These are phyloP conservation scores for Aspergillus panamensis DNA, from an alignment of 495 filamentous ascomycete species.

Conservation along the genomic window DNA sequence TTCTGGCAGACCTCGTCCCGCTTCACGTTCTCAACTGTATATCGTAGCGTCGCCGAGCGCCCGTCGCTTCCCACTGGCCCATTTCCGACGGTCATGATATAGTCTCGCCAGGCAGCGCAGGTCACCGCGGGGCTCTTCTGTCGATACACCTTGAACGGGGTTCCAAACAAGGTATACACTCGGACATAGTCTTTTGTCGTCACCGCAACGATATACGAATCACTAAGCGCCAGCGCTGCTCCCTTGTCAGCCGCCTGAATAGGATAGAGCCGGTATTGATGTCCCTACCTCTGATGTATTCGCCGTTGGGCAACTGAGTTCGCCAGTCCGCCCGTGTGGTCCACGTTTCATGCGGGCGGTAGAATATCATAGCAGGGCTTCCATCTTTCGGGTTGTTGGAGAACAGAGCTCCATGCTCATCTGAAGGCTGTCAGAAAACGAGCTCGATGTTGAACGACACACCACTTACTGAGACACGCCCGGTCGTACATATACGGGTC, in stretches of 20 bases:
- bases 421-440: slow-evolving; percentile 23
- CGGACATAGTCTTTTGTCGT: slow-evolving; percentile 84
- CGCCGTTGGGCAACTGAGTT: slow-evolving; percentile 74
- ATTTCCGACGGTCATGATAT: slow-evolving; percentile 90
- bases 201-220: slow-evolving; percentile 83
- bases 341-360: slow-evolving; percentile 96
- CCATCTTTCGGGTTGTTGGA: slow-evolving; percentile 69
- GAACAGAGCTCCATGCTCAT: slow-evolving; percentile 83
- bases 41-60: slow-evolving; percentile 62
- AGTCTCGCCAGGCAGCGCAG: slow-evolving; percentile 89
- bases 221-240: slow-evolving; percentile 80
- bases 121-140: slow-evolving; percentile 92
- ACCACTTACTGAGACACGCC: slow-evolving; percentile 67
- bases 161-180: slow-evolving; percentile 88
- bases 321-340: slow-evolving; percentile 88
- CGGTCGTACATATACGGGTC: slow-evolving; percentile 95
- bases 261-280: not conserved
- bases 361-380: slow-evolving; percentile 81
- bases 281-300: slow-evolving; percentile 59
- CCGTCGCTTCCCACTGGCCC: slow-evolving; percentile 79
- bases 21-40: slow-evolving; percentile 91
- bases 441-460: not conserved
- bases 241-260: slow-evolving; percentile 1
- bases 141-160: slow-evolving; percentile 80
- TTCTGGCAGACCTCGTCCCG: slow-evolving; percentile 88